Evolutionary conservation across 176 grass and related monocot genomes (phyloP).

Genomic region (Oropetium thomaeum): DNA sequence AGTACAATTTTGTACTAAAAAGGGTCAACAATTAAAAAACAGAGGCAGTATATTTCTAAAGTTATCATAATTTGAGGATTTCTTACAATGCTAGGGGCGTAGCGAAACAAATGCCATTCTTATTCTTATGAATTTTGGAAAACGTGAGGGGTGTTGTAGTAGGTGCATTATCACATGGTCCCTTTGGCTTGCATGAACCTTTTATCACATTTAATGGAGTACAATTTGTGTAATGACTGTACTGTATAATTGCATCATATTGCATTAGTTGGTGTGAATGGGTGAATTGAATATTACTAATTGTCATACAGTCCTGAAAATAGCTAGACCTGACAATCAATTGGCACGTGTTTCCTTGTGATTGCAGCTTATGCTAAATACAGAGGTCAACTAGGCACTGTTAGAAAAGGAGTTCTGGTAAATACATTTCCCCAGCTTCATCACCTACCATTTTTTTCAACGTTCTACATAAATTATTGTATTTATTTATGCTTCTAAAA

Average conservation of each 20-base stretch:
- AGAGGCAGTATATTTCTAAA: too few species aligned
- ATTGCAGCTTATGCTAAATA: constrained; percentile 96
- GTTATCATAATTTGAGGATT: background rate
- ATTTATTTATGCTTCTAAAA: background rate
- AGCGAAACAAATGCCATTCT: too few species aligned
- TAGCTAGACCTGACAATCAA: constrained; percentile 19
- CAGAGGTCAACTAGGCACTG: constrained; percentile 82
- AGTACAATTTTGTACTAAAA: too few species aligned
- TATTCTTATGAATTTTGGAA: too few species aligned
- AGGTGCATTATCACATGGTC: too few species aligned
- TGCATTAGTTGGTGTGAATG: background rate
- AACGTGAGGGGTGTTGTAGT: too few species aligned
- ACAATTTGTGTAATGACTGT: background rate
- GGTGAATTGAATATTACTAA: background rate
- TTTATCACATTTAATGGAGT: background rate
- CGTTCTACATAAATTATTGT: background rate
- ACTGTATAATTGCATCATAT: background rate
- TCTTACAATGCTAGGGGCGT: background rate
- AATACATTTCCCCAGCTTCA: constrained; percentile 30
- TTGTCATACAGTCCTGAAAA: background rate
- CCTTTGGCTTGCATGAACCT: background rate
- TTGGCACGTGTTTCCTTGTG: constrained; percentile 26
- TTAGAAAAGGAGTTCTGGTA: constrained; percentile 98
- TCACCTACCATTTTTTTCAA: constrained; percentile 6
- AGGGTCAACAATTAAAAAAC: too few species aligned